Base-by-base conservation (phyloP, 345 rosid species). In the Gossypium turneri region DNA sequence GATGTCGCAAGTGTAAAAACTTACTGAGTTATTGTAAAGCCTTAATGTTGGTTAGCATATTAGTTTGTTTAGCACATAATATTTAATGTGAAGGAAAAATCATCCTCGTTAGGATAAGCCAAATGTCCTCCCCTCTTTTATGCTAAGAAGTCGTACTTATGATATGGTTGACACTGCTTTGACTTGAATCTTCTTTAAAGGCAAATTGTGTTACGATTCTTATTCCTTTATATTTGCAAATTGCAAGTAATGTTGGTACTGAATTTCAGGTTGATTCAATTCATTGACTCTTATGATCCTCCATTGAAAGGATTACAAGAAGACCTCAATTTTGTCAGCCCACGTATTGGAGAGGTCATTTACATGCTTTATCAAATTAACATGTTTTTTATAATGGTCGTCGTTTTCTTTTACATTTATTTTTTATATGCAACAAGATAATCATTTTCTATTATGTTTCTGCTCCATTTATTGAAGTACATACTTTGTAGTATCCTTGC, bases 301-400 rank as follows among this genome's bases (percentile, higher is more conserved):
- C 98, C 99, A 43, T 77, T 93, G 85, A 95, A 93, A 88, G 99
- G 99, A 70, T 86, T 95, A 78, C 99, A 95, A 75, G 99, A 95
- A 81, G 98, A 95, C 81, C 85, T 95, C 59, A 93, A 95, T 88
- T 93, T 95, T 84, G 99, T 91, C 79, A 95, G 97, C 79, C 98
- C 97, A 75, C 97, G 98, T 62, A 91, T 95, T 74, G 99, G 98
- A 85, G 99, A 95, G 99, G 99, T 95, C 73, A 81, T 77, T 79
- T 19, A 48, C 67, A 12, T 85, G 52, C 74, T 55, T 73, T 70
- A 67, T 70, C 19, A 62, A 66, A 41, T 29, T 20, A 52, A 59
- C 29, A 17, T 41, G 9, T 27, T 58, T 16, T 56, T 73, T 9
- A 50, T 27, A 62, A 48, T 52, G 24, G 22, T 64, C 16, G n/a